These are phyloP conservation scores for Chaetomium fimeti DNA, from an alignment of 495 filamentous ascomycete genomes.

Conservation along the genomic window DNA sequence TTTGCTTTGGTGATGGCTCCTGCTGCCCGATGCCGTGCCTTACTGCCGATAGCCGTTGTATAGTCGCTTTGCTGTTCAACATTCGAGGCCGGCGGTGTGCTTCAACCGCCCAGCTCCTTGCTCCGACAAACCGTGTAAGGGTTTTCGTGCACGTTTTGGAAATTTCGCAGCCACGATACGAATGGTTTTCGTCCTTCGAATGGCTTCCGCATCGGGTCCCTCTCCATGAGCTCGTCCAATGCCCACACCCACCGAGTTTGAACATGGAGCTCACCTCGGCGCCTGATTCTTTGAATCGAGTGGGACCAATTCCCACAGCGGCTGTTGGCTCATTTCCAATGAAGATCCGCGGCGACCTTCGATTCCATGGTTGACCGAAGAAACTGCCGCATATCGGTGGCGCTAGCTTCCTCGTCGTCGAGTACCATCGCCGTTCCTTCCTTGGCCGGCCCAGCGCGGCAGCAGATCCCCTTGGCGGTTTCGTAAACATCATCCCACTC, in stretches of 20 bases:
- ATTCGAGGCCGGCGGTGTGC: constrained; percentile 22
- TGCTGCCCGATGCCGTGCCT: constrained; percentile 13
- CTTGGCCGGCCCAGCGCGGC: constrained; percentile 39
- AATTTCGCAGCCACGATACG: not conserved
- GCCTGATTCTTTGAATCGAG: not conserved
- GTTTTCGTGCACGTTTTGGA: not conserved
- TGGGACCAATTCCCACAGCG: not conserved
- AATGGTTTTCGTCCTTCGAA: not conserved
- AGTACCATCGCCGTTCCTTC: constrained; percentile 50
- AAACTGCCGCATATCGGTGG: constrained; percentile 55
- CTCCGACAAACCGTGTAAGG: not conserved
- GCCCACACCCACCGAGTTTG: not conserved
- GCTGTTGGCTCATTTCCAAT: constrained; percentile 55
- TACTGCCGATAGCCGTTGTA: constrained; percentile 32
- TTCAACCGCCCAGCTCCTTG: constrained; percentile 13
- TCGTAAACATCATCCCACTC: constrained; percentile 73
- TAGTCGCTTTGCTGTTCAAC: constrained; percentile 23
- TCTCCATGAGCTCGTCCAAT: not conserved
- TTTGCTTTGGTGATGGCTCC: constrained; percentile 13
- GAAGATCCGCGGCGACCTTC: constrained; percentile 57
- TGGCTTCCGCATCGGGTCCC: not conserved
- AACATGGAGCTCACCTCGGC: constrained; percentile 2
- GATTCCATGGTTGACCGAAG: constrained; percentile 62
- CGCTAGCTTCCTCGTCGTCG: constrained; percentile 41
- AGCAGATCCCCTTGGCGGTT: constrained; percentile 63